Evolutionary conservation across 306 rosid genomes (phyloP).

Genomic region (Vigna mungo): DNA sequence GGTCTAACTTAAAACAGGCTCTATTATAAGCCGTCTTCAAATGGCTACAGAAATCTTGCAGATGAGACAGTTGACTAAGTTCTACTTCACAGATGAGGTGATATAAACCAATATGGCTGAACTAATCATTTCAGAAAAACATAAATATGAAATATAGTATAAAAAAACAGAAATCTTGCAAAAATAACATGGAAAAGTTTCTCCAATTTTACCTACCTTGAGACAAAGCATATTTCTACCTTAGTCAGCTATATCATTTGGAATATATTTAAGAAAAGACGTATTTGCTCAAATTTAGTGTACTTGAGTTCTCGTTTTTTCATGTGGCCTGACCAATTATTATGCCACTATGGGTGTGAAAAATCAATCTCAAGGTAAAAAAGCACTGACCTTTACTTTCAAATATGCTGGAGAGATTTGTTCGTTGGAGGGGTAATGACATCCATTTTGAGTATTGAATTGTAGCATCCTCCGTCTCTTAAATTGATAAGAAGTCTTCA

Average conservation of each 20-base stretch:
- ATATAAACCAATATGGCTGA: background rate
- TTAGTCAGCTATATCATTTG: constrained; percentile 2
- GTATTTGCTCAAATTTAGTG: constrained; percentile 12
- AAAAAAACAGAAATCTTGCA: constrained; percentile 4
- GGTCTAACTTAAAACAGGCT: background rate
- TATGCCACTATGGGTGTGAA: background rate
- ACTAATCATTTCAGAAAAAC: background rate
- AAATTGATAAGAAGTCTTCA: constrained; percentile 68
- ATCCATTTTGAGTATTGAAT: constrained; percentile 56
- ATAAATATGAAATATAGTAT: background rate
- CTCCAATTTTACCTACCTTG: background rate
- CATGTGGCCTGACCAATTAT: background rate
- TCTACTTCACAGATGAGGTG: background rate
- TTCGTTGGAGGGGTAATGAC: constrained; percentile 51
- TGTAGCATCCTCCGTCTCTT: constrained; percentile 91
- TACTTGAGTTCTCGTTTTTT: background rate
- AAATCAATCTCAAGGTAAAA: constrained; percentile 31
- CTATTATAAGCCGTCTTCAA: background rate
- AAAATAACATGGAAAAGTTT: constrained; percentile 9
- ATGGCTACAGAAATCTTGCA: background rate
- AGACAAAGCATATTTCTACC: background rate
- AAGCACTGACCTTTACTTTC: constrained; percentile 66
- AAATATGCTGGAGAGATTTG: constrained; percentile 62
- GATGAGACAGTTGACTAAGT: background rate
- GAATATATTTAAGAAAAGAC: background rate